Percentiles rank a stretch among this genome's conserved stretches.
These are phyloP conservation scores for Barnettozyma californica DNA, from an alignment of 805 yeast genomes.

Conservation along the genomic window DNA sequence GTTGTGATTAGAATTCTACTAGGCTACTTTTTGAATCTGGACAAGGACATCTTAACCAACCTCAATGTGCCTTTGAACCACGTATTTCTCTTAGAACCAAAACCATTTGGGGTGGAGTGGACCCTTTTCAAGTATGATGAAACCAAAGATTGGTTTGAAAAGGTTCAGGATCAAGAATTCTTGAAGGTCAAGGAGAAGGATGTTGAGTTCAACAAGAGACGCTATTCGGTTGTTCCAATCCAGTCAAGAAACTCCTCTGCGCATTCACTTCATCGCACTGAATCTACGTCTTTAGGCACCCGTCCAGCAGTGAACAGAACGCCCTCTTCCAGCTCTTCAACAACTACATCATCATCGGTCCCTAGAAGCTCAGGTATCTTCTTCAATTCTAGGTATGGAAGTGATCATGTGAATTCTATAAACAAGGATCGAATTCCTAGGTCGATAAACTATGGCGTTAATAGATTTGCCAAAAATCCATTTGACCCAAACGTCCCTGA, in stretches of 20 bases:
- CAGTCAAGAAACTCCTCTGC: conserved; percentile 5
- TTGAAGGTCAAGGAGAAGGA: conserved; percentile 54
- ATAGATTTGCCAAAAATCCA: conserved; percentile 2
- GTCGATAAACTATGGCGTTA: neutral
- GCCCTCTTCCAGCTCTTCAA: conserved; percentile 2
- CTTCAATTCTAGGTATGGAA: neutral
- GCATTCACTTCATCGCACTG: conserved; percentile 1
- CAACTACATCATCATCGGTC: neutral
- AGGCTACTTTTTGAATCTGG: conserved; percentile 84
- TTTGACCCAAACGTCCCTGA: conserved; percentile 1
- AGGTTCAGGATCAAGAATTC: conserved; percentile 43
- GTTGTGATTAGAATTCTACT: conserved; percentile 84
- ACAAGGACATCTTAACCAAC: conserved; percentile 75
- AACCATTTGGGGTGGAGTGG: conserved; percentile 96
- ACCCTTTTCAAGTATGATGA: conserved; percentile 85
- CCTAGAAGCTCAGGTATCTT: conserved; percentile 1
- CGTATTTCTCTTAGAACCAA: conserved; percentile 82
- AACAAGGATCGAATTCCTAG: conserved; percentile 6
- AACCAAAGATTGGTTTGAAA: conserved; percentile 65
- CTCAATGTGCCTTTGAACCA: conserved; percentile 92
- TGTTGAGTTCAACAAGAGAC: conserved; percentile 61
- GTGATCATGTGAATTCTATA: neutral
- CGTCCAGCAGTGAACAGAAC: conserved; percentile 2
- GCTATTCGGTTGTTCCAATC: conserved; percentile 69
- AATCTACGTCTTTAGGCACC: neutral